A percentile compares a stretch with the other conserved stretches of the same genome.
Evolutionary conservation across 805 yeast genomes (phyloP).

Genomic region (Candida nonsorbophila): DNA sequence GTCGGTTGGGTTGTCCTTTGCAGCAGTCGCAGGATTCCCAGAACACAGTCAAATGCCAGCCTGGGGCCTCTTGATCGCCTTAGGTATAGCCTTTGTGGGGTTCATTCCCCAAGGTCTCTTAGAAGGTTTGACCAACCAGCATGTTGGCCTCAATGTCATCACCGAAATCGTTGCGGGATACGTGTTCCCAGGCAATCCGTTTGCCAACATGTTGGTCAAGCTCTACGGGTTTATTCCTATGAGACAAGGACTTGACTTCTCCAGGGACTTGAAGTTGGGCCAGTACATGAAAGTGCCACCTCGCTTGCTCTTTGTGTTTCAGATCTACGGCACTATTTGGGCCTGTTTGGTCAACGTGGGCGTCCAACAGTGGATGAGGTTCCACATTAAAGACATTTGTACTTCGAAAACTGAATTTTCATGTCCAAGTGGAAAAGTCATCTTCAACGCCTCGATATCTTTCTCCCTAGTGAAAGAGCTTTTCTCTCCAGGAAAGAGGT

Average conservation of each 20-base stretch:
- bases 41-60: conserved; percentile 36
- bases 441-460: conserved; percentile 39
- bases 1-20: conserved; percentile 29
- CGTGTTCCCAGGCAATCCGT: conserved; percentile 44
- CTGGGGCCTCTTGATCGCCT: conserved; percentile 34
- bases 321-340: conserved; percentile 39
- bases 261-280: conserved; percentile 44
- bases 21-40: conserved; percentile 30
- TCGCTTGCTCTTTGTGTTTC: conserved; percentile 36
- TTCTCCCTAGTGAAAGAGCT: conserved; percentile 34
- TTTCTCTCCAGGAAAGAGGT: conserved; percentile 11
- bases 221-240: conserved; percentile 45
- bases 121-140: conserved; percentile 22
- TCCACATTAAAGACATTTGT: conserved; percentile 29
- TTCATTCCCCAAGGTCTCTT: conserved; percentile 37
- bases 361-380: conserved; percentile 39
- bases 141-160: conserved; percentile 30
- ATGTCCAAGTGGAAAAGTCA: conserved; percentile 38
- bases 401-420: conserved; percentile 25
- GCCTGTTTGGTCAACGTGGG: conserved; percentile 35
- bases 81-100: conserved; percentile 32
- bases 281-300: conserved; percentile 41
- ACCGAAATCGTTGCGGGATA: conserved; percentile 40
- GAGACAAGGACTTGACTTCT: conserved; percentile 43
- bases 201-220: conserved; percentile 45